Evolutionary conservation across 805 yeast genomes (phyloP), one percentile per base, ranked within the genome.

Genomic region (Teunomyces atbi): DNA sequence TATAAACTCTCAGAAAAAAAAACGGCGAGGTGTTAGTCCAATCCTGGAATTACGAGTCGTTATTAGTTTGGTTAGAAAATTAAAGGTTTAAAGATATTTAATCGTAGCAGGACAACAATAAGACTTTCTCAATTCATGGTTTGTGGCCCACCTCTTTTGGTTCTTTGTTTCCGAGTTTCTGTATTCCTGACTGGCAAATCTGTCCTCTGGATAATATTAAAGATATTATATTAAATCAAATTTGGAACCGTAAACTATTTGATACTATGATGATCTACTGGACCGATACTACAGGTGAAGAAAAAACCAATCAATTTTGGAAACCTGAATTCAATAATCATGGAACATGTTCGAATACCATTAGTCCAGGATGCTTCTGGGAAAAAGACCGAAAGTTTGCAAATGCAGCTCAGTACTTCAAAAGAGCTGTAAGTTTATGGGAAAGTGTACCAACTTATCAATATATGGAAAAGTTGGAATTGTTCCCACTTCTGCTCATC

Each of bases 241-340:
- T 73, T 42, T 67, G 68, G 26, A 82, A 83, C 43, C 56, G 59
- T 6, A 82, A 76, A 11, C 69, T 89, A 38, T 69, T 86, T 39
- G 61, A 66, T 1, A 73, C 76, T 49, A 81, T 90, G 89, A 53
- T 68, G 26, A 58, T 58, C 26, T 65, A 74, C 50, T 90, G 97
- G 97, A 83, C 84, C 60, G 83, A 85, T 56, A 76, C 76, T 58
- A 79, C 78, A 42, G 88, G 88, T 11, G 64, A 77, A 60, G 39
- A 36, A 6, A 13, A 21, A n/a, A 26, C 43, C 5, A 82, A 78
- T 47, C 62, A 74, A 5, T 68, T 90, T 42, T 90, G 97, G 97
- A 74, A 78, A 34, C 97, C 91, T 65, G 97, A 90, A 65, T 90
- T 80, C 74, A 90, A 91, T 70, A 91, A 91, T 63, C 97, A 90